Evolutionary conservation across 2,329 filamentous ascomycete species (phyloP).

Genomic region (Fusarium pilosicola): DNA sequence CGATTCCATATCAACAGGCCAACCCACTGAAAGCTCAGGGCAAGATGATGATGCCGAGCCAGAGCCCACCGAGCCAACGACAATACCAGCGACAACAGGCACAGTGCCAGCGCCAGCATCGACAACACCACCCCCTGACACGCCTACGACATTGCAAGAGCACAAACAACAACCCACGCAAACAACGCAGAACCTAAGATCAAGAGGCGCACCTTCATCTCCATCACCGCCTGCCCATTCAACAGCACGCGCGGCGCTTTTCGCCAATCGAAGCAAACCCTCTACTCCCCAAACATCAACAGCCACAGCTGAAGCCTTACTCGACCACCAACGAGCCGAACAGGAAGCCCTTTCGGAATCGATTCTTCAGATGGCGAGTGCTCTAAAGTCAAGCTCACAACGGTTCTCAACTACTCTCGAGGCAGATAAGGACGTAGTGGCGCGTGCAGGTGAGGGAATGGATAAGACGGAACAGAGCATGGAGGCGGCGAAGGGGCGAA

Average conservation of each 20-base stretch:
- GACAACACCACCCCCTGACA: constrained; percentile 18
- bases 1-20: constrained; percentile 52
- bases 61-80: constrained; percentile 58
- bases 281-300: constrained; percentile 53
- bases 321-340: constrained; percentile 81
- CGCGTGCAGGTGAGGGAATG: constrained; percentile 77
- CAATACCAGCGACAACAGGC: constrained; percentile 18
- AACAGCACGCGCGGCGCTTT: constrained; percentile 56
- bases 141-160: constrained; percentile 17
- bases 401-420: constrained; percentile 78
- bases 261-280: constrained; percentile 53
- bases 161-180: constrained; percentile 42
- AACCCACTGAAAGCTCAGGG: constrained; percentile 26
- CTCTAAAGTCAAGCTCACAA: constrained; percentile 79
- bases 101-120: constrained; percentile 14
- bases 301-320: constrained; percentile 73
- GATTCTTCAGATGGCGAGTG: constrained; percentile 81
- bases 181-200: constrained; percentile 50
- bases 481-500: constrained; percentile 77
- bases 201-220: constrained; percentile 43
- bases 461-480: constrained; percentile 81
- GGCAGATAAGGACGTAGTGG: constrained; percentile 75
- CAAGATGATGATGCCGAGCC: constrained; percentile 50
- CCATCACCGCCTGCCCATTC: constrained; percentile 44
- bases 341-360: constrained; percentile 85